phyloP scores from a whole-genome alignment of 2,329 filamentous ascomycete species.

The Fusarium gaditjirri region DNA sequence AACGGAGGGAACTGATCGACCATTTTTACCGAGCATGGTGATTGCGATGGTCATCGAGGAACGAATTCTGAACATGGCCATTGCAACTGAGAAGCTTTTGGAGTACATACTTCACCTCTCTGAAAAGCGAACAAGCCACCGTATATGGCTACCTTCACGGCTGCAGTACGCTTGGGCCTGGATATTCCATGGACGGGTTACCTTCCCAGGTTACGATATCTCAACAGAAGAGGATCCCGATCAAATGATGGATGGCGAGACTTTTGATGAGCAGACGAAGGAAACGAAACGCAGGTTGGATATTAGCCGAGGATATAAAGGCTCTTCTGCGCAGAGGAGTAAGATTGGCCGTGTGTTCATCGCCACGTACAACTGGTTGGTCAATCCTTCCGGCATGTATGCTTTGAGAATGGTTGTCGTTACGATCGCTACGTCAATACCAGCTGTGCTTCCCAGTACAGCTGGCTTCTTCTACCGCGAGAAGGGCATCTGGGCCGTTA shows the following conservation, averaged over 20 bases:
- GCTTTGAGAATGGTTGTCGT: conserved; percentile 60
- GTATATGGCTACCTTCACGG: conserved; percentile 56
- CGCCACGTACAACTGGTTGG: conserved; percentile 53
- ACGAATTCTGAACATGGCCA: conserved; percentile 46
- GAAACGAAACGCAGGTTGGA: conserved; percentile 51
- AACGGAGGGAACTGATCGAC: conserved; percentile 35
- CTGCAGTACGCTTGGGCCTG: conserved; percentile 54
- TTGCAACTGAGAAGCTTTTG: conserved; percentile 50
- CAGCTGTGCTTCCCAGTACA: conserved; percentile 53
- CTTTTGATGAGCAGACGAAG: conserved; percentile 47
- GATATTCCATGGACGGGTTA: conserved; percentile 44
- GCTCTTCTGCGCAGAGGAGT: conserved; percentile 24
- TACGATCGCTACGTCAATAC: conserved; percentile 56
- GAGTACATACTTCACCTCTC: conserved; percentile 51
- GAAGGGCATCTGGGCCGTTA: conserved; percentile 63
- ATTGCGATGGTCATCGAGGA: conserved; percentile 61
- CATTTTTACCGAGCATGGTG: conserved; percentile 53
- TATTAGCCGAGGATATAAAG: conserved; percentile 46
- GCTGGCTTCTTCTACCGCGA: conserved; percentile 63
- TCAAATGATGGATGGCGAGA: conserved; percentile 39
- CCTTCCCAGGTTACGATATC: conserved; percentile 34
- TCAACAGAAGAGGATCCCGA: conserved; percentile 30
- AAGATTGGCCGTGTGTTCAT: conserved; percentile 42
- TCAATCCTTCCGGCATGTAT: conserved; percentile 56
- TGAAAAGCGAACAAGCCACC: conserved; percentile 47